phyloP scores from a whole-genome alignment of 73 alveolate species.

The Paramecium octaurelia region DNA sequence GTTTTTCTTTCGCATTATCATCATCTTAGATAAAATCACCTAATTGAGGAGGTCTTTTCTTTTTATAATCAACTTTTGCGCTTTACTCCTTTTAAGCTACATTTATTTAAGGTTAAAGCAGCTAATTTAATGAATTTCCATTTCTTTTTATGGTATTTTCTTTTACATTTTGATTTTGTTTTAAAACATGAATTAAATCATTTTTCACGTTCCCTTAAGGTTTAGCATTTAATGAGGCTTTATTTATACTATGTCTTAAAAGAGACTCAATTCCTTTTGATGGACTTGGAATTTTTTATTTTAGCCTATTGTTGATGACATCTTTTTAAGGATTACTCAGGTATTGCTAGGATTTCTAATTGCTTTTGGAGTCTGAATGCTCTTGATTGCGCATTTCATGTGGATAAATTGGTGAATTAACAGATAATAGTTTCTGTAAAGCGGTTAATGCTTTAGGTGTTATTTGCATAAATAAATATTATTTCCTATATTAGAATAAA shows the following conservation, averaged over 20 bases:
- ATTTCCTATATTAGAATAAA: background rate
- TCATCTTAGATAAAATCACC: background rate
- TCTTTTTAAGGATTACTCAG: background rate
- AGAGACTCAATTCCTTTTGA: background rate
- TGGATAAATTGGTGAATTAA: background rate
- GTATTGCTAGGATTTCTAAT: background rate
- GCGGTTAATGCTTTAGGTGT: constrained; percentile 29
- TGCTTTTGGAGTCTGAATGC: background rate
- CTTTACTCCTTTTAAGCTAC: background rate
- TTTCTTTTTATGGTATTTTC: background rate
- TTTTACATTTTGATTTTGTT: background rate
- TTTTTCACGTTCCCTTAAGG: background rate
- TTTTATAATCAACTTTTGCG: background rate
- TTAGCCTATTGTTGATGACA: background rate
- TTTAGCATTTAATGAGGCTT: background rate
- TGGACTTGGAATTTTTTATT: background rate
- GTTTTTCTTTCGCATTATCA: background rate
- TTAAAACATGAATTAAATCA: background rate
- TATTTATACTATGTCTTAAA: background rate
- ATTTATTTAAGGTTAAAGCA: background rate
- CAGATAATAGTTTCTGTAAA: background rate
- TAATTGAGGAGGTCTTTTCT: background rate
- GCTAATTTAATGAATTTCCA: background rate
- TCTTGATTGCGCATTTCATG: background rate
- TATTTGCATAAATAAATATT: constrained; percentile 2